phyloP scores from a whole-genome alignment of 2,329 filamentous ascomycete species.

The Colletotrichum australisinense region DNA sequence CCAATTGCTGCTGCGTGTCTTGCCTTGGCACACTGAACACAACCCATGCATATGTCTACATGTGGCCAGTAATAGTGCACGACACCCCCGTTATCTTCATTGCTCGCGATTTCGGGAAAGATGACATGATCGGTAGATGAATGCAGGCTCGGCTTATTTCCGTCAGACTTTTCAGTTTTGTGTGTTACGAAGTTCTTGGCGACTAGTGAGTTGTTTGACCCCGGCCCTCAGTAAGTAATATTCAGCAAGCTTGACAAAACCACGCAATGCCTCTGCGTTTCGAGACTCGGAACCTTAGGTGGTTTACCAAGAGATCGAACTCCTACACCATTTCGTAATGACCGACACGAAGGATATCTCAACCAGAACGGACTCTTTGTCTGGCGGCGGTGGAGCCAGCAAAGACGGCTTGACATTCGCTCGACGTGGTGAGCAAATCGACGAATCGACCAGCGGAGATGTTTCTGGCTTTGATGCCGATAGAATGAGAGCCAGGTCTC shows the following conservation, averaged over 20 bases:
- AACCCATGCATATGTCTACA: neutral
- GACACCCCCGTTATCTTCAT: neutral
- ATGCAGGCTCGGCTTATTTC: neutral
- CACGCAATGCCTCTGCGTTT: neutral
- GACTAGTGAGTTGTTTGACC: neutral
- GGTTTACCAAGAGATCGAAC: too few relatives aligned
- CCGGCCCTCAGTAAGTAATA: neutral
- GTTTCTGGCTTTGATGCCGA: slow-evolving; percentile 45
- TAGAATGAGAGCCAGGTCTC: slow-evolving; percentile 47
- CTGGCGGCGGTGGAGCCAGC: neutral
- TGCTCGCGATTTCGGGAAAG: neutral
- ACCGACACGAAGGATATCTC: neutral
- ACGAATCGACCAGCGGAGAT: slow-evolving; percentile 33
- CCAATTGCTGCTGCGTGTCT: neutral
- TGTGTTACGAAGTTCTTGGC: neutral
- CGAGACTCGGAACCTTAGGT: neutral
- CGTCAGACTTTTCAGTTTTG: neutral
- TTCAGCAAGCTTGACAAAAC: too few relatives aligned
- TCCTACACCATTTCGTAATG: neutral
- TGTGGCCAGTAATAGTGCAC: neutral
- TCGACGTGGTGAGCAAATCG: slow-evolving; percentile 38
- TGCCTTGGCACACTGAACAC: neutral
- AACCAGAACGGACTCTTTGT: neutral
- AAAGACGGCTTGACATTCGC: slow-evolving; percentile 36
- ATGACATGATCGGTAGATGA: slow-evolving; percentile 6